phyloP scores from a whole-genome alignment of 495 filamentous ascomycete genomes.

The Penicillium turbatum region DNA sequence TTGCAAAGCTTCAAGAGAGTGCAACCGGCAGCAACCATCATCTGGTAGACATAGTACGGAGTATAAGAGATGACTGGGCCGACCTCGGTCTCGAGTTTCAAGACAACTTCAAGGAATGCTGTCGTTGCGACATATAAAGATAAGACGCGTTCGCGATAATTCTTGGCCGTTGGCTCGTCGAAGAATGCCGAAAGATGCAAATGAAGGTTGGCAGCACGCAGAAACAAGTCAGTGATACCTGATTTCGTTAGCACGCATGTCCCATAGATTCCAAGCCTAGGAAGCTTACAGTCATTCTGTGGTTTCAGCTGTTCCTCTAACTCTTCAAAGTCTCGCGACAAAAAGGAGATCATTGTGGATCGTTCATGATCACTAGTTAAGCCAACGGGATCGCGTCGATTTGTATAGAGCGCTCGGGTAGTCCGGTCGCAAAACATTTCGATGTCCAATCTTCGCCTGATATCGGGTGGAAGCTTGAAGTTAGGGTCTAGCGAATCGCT shows the following conservation, averaged over 20 bases:
- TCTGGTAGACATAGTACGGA: constrained; percentile 86
- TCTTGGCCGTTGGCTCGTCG: constrained; percentile 66
- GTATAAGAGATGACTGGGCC: constrained; percentile 60
- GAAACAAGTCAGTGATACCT: constrained; percentile 65
- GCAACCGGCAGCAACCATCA: constrained; percentile 85
- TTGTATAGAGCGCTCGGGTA: constrained; percentile 80
- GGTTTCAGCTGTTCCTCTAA: constrained; percentile 43
- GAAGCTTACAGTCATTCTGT: constrained; percentile 41
- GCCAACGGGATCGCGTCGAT: constrained; percentile 68
- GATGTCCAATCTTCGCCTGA: constrained; percentile 67
- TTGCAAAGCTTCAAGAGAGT: constrained; percentile 80
- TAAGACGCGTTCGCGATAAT: constrained; percentile 74
- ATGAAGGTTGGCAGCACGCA: constrained; percentile 76
- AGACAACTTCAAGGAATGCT: constrained; percentile 67
- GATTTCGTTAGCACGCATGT: constrained; percentile 29
- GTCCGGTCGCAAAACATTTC: constrained; percentile 82
- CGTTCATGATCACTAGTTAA: constrained; percentile 67
- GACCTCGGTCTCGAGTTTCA: constrained; percentile 53
- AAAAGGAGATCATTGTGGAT: constrained; percentile 58
- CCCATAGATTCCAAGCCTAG: neutral
- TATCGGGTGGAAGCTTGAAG: constrained; percentile 62
- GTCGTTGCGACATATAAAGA: constrained; percentile 72
- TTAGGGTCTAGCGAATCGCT: constrained; percentile 58
- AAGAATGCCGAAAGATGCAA: constrained; percentile 86
- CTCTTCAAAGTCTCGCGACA: constrained; percentile 50